A percentile compares a stretch with the other conserved stretches of the same genome.
These are phyloP conservation scores for Ogataea nitratoaversa DNA, from an alignment of 805 yeast genomes.

Conservation along the genomic window DNA sequence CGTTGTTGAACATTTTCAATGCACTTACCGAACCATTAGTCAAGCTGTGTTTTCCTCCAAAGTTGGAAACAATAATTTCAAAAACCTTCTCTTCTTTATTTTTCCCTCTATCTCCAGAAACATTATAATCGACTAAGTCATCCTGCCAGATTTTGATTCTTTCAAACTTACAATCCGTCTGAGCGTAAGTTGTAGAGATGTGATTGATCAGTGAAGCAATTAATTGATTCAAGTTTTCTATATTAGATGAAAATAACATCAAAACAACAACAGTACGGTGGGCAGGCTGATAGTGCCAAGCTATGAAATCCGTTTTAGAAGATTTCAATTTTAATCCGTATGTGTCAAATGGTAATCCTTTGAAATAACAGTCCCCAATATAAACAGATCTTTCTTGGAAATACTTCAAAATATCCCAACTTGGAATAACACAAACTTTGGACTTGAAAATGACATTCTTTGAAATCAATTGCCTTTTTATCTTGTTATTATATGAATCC, in stretches of 20 bases:
- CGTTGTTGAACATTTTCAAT: conserved; percentile 11
- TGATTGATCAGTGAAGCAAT: conserved; percentile 12
- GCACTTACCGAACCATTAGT: conserved; percentile 22
- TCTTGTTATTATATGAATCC: conserved; percentile 6
- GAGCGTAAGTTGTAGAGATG: not conserved
- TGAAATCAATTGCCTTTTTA: not conserved
- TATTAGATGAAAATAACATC: conserved; percentile 15
- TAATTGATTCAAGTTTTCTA: conserved; percentile 10
- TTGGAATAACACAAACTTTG: conserved; percentile 34
- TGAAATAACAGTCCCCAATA: conserved; percentile 6
- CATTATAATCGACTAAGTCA: conserved; percentile 18
- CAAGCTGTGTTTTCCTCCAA: conserved; percentile 14
- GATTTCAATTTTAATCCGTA: conserved; percentile 5
- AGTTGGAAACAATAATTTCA: conserved; percentile 4
- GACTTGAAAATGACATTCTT: too few relatives aligned
- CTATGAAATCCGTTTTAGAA: conserved; percentile 28
- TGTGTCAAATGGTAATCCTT: conserved; percentile 1
- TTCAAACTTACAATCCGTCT: conserved; percentile 2
- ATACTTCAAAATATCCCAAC: conserved; percentile 35
- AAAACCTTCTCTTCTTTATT: conserved; percentile 8
- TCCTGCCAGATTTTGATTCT: conserved; percentile 23
- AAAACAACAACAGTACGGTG: conserved; percentile 12
- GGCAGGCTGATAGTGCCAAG: conserved; percentile 39
- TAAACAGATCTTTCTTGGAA: conserved; percentile 34
- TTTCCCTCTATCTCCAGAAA: conserved; percentile 2